Evolutionary conservation across 768 basidiomycete genomes (phyloP).

Genomic region (Trametopsis cervina): DNA sequence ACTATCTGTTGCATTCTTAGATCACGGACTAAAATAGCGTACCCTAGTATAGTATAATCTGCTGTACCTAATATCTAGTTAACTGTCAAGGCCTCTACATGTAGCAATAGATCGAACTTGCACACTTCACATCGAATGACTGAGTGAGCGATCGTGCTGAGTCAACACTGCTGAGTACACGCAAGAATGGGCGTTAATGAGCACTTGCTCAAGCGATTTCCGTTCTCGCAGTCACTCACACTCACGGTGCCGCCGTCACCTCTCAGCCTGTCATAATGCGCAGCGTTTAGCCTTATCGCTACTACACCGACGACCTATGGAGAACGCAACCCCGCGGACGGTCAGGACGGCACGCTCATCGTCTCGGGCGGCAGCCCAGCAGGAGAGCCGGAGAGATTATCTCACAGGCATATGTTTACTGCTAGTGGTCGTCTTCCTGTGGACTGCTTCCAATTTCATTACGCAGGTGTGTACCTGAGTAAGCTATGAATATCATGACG

Average conservation of each 20-base stretch:
- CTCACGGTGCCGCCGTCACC: too few relatives aligned
- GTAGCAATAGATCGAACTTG: neutral
- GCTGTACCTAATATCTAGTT: too few relatives aligned
- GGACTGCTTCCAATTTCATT: conserved; percentile 86
- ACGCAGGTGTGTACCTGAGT: conserved; percentile 72
- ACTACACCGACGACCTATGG: too few relatives aligned
- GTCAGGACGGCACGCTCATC: neutral
- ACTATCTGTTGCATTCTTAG: neutral
- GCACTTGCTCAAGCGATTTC: neutral
- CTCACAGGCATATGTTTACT: conserved; percentile 61
- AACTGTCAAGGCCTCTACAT: too few relatives aligned
- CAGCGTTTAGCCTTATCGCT: too few relatives aligned
- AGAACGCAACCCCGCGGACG: neutral
- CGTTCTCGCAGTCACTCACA: neutral
- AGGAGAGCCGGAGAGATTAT: conserved; percentile 30
- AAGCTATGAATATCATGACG: too few relatives aligned
- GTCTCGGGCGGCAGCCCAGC: neutral
- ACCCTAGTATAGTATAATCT: too few relatives aligned
- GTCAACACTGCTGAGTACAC: too few relatives aligned
- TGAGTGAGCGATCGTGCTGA: neutral
- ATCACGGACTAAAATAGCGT: too few relatives aligned
- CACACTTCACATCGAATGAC: neutral
- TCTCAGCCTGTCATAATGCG: too few relatives aligned
- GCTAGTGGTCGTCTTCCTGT: conserved; percentile 71
- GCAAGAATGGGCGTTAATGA: neutral